Conservation (phyloP, 306 rosid species). For the Acmispon strigosus region DNA sequence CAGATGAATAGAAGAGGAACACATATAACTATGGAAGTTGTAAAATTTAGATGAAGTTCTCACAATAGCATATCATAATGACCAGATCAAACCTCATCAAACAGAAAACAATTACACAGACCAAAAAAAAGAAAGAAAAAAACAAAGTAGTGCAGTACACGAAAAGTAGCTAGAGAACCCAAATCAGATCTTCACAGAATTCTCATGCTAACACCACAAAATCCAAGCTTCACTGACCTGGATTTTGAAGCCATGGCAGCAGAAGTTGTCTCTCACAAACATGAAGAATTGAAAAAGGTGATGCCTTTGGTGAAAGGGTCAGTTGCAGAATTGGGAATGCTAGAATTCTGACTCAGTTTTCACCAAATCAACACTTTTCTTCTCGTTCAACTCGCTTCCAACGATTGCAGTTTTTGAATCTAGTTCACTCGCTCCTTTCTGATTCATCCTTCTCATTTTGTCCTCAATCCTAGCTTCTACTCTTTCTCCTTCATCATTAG, state of each 20-base stretch:
- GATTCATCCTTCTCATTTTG: no score
- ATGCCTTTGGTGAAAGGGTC: not conserved
- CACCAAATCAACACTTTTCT: no score
- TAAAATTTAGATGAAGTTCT: not conserved
- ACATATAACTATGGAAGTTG: not conserved
- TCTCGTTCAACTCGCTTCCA: no score
- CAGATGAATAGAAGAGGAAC: not conserved
- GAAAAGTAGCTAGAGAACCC: slow-evolving; percentile 2
- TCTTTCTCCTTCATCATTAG: slow-evolving; percentile 20
- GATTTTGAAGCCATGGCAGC: slow-evolving; percentile 74
- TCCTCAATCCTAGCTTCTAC: slow-evolving; percentile 9
- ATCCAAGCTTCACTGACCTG: slow-evolving; percentile 37
- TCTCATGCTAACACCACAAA: not conserved
- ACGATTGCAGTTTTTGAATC: no score
- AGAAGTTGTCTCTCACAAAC: not conserved
- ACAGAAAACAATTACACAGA: not conserved
- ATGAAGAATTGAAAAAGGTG: slow-evolving; percentile 3
- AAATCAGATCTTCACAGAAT: slow-evolving; percentile 44
- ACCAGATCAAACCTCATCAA: slow-evolving; percentile 42
- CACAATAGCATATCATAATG: not conserved
- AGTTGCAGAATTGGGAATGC: slow-evolving; percentile 14
- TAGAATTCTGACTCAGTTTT: slow-evolving; percentile 48
- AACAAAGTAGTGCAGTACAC: not conserved
- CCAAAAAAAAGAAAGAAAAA: not conserved
- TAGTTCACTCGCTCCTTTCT: no score